Percentiles rank a stretch among this genome's conserved stretches.
Evolutionary conservation across 345 rosid species (phyloP).

Genomic region (Arabis hirsuta): DNA sequence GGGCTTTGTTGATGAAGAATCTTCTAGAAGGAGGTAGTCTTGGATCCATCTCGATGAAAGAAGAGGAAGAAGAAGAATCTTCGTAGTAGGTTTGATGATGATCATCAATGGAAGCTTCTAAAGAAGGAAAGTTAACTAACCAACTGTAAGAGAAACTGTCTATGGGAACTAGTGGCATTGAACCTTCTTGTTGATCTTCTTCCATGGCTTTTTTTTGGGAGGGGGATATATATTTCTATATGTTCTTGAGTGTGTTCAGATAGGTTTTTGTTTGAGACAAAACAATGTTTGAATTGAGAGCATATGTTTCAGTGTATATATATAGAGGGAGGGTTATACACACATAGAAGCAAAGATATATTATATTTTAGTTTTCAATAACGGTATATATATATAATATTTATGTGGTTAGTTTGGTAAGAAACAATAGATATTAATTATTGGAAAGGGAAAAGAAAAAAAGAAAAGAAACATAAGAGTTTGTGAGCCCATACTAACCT

Average conservation of each 20-base stretch:
- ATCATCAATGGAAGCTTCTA: constrained; percentile 54
- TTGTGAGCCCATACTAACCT: constrained; percentile 64
- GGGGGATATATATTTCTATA: constrained; percentile 5
- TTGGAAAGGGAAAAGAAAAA: constrained; percentile 54
- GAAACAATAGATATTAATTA: constrained; percentile 65
- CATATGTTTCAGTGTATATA: constrained; percentile 46
- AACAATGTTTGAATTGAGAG: constrained; percentile 33
- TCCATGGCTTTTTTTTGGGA: constrained; percentile 28
- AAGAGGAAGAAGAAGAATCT: constrained; percentile 75
- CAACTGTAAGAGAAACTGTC: constrained; percentile 95
- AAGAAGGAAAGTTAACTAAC: constrained; percentile 76
- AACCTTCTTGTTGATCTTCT: constrained; percentile 44
- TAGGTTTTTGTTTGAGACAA: constrained; percentile 36
- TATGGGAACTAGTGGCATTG: constrained; percentile 75
- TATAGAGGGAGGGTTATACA: constrained; percentile 44
- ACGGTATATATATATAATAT: constrained; percentile 39
- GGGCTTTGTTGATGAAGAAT: constrained; percentile 59
- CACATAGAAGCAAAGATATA: constrained; percentile 40
- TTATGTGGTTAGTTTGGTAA: constrained; percentile 65
- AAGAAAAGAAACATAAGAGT: constrained; percentile 53
- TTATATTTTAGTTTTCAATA: constrained; percentile 32
- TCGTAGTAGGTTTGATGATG: constrained; percentile 62
- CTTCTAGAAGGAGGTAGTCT: constrained; percentile 88
- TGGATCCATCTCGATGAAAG: constrained; percentile 97
- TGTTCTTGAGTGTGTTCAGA: constrained; percentile 30